A percentile compares a stretch with the other conserved stretches of the same genome.
Conservation (phyloP, 2,329 filamentous ascomycete genomes). For the Dactylellina cionopaga region DNA sequence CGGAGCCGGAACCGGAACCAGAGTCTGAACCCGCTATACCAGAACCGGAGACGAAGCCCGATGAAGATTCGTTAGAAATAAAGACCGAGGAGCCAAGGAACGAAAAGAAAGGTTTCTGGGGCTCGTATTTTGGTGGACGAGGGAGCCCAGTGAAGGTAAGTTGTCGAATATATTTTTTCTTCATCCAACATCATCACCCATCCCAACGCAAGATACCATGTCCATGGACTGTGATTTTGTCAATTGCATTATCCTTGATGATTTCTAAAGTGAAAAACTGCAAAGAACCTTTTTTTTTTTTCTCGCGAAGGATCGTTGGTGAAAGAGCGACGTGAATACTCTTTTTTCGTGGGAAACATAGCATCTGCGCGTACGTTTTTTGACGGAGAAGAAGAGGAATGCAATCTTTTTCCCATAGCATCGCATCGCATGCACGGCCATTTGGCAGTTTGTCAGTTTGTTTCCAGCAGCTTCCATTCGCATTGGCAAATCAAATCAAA, state of each 20-base stretch:
- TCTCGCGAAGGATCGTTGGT: no score
- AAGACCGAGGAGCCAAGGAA: conserved; percentile 29
- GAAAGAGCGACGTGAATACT: no score
- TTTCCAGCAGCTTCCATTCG: conserved; percentile 44
- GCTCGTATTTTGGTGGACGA: conserved; percentile 45
- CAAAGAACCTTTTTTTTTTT: no score
- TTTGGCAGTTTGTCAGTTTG: not conserved
- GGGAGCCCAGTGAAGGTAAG: conserved; percentile 34
- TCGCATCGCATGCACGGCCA: not conserved
- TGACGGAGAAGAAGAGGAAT: conserved; percentile 33
- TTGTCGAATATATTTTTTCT: conserved; percentile 3
- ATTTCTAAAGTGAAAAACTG: conserved; percentile 9
- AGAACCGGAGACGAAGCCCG: conserved; percentile 5
- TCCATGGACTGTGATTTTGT: not conserved
- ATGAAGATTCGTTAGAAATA: conserved; percentile 21
- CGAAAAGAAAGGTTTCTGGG: conserved; percentile 44
- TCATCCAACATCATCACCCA: not conserved
- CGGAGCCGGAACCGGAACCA: conserved; percentile 3
- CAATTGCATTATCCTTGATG: not conserved
- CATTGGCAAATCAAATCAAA: not conserved
- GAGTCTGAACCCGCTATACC: conserved; percentile 6
- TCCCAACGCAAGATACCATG: not conserved
- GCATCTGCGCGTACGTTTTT: no score
- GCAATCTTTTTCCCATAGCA: not conserved
- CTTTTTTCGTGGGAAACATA: not conserved